Base-by-base conservation (phyloP, 805 yeast species). In the Grigorovia yakushimaensis region DNA sequence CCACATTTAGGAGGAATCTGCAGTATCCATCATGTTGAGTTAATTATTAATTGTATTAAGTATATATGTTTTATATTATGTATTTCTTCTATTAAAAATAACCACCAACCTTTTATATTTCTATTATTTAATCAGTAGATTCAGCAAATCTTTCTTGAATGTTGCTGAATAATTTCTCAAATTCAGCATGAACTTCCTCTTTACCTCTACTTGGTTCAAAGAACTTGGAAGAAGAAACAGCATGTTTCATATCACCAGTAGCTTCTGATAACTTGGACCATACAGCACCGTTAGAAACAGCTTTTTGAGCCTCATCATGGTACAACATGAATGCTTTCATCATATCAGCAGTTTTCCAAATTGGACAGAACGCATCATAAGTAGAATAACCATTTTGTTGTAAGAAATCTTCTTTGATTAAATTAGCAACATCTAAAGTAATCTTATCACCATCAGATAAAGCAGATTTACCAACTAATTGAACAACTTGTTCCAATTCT, bases 361-460 rank as follows among this genome's bases (percentile, higher is more conserved):
- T 86, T 56, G 99, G 99, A 73, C 99, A 93, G 84, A 88, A 93
- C 37, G 95, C 96, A 71, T 93, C 99, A 66, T 93, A 93, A 41
- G 95, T 74, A 42, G 98, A 93, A 73, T 93, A 93, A 73, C 99
- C 99, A 72, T 93, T 93, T 75, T 93, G 99, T 73, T 93, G 99
- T 67, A 93, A 77, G 82, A 93, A 93, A 71, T 93, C 98, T 70
- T 93, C 98, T 71, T 93, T 93, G 70, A 93, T 82, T 67, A 93
- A 78, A 24, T 76, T 74, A 22, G 98, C 81, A 48, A 91, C 96
- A 65, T 93, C 99, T 65, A 93, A 76, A 22, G 96, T 85, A 68
- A 93, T 93, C 75, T 93, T 93, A 71, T 93, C 98, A 38, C 95
- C 77, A 67, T 93, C 99, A 9, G 96, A 87, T 59, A 93, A 76